Base-by-base conservation (phyloP, 768 basidiomycete genomes). In the Megacollybia marginata region DNA sequence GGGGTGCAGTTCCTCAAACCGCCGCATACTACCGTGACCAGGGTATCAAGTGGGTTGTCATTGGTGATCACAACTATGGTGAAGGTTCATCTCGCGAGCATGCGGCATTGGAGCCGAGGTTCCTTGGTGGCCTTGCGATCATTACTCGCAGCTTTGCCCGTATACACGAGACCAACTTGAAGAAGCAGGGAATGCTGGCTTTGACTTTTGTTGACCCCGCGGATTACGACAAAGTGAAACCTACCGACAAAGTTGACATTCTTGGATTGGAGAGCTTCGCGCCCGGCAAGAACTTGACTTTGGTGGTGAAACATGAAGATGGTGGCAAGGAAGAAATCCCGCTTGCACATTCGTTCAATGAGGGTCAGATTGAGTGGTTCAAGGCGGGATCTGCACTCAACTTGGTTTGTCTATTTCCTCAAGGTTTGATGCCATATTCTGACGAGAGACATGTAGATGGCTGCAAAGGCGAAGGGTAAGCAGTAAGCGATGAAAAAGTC, bases 151-250 rank as follows among this genome's bases (percentile, higher is more conserved):
- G 90, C 33, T 98, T 97, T 69, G 94, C 94, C 48, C 92, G 94
- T 70, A 97, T 97, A 71, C 94, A 95, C 71, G 93, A 90, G 74
- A 92, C 92, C 64, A 93, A 94, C 78, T 73, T 93, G 82, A 98
- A 98, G 87, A 97, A 97, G 82, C 94, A 97, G 74, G 93, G 93
- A 59, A 93, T 95, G 91, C 89, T 97, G 54, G 93, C 93, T 2
- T 75, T 98, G 58, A 96, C 92, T 53, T 96, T 98, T 64, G 88
- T 69, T 53, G 80, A 97, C 71, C 79, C 88, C 13, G 91, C 80
- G 56, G 94, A 98, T 69, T 99, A 99, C 68, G 92, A 97, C 65
- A 92, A 88, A 76, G 66, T 97, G 58, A 77, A 76, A 62, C 89
- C 94, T 9, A 75, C 76, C 56, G 96, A 99, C 75, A 83, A 79